These are phyloP conservation scores for Leccinum olivaceoglutinosum DNA, from an alignment of 1,284 basidiomycete species.

Conservation along the genomic window DNA sequence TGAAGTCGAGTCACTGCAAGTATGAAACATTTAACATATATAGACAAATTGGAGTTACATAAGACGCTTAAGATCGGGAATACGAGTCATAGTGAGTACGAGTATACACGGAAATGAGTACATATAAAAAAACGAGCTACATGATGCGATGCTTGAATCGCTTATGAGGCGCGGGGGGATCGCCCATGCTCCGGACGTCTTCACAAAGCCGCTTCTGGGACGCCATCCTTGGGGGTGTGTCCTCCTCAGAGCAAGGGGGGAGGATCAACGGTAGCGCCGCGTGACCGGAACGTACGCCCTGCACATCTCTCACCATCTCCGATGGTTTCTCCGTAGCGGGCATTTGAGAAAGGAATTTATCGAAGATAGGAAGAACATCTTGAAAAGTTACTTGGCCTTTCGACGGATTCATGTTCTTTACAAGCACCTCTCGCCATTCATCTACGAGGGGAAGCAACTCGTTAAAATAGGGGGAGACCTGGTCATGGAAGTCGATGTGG, in stretches of 20 bases:
- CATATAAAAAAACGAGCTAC: background rate
- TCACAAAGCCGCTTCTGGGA: background rate
- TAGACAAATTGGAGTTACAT: no score
- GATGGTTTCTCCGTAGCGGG: background rate
- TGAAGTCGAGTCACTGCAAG: background rate
- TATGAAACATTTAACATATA: background rate
- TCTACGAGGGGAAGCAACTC: background rate
- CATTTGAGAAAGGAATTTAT: background rate
- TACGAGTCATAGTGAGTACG: background rate
- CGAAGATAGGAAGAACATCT: background rate
- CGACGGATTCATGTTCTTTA: background rate
- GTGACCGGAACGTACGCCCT: background rate
- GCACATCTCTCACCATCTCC: background rate
- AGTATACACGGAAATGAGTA: background rate
- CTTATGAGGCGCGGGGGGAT: background rate
- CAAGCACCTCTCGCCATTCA: background rate
- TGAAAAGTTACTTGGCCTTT: background rate
- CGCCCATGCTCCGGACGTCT: background rate
- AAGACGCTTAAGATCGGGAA: no score
- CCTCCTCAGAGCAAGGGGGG: background rate
- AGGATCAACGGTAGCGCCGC: background rate
- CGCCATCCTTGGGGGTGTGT: background rate
- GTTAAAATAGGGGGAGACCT: background rate
- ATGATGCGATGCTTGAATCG: background rate
- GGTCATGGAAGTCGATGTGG: background rate